phyloP scores from a whole-genome alignment of 2,329 filamentous ascomycete species.

The Capronia americana region DNA sequence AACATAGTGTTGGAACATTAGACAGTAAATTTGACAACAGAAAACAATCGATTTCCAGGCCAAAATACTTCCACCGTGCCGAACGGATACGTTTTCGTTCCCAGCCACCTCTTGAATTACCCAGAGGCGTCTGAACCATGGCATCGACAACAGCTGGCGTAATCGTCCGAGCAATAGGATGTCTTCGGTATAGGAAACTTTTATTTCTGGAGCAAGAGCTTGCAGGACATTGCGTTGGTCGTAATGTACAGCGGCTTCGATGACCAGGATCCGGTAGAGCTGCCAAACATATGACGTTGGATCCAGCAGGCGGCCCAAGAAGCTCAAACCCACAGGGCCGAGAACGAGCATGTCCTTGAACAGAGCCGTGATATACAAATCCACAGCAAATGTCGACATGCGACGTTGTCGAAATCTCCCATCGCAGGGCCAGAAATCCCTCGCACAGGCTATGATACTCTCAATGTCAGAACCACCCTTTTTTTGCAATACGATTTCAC shows the following conservation, averaged over 20 bases:
- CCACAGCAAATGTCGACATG: not conserved
- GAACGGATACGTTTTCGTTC: not conserved
- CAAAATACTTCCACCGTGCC: not conserved
- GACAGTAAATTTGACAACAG: not conserved
- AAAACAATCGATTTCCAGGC: not conserved
- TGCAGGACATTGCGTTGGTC: not conserved
- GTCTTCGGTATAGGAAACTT: not conserved
- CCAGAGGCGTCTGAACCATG: not conserved
- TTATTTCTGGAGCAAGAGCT: not conserved
- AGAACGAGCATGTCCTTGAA: not conserved
- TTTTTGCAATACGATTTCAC: not conserved
- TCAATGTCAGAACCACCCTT: not conserved
- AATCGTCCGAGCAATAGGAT: not conserved
- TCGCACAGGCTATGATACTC: not conserved
- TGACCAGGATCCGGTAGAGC: not conserved
- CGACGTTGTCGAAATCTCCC: not conserved
- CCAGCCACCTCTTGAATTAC: not conserved
- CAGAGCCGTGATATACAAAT: not conserved
- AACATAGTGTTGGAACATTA: not conserved
- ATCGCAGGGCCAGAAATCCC: not conserved
- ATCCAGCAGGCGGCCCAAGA: not conserved
- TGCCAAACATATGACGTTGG: not conserved
- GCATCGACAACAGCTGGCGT: not conserved
- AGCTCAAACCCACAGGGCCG: not conserved
- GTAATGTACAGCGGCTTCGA: not conserved